A percentile compares a stretch with the other conserved stretches of the same genome.
phyloP scores from a whole-genome alignment of 2,329 filamentous ascomycete species.

The Alternaria conjuncta region DNA sequence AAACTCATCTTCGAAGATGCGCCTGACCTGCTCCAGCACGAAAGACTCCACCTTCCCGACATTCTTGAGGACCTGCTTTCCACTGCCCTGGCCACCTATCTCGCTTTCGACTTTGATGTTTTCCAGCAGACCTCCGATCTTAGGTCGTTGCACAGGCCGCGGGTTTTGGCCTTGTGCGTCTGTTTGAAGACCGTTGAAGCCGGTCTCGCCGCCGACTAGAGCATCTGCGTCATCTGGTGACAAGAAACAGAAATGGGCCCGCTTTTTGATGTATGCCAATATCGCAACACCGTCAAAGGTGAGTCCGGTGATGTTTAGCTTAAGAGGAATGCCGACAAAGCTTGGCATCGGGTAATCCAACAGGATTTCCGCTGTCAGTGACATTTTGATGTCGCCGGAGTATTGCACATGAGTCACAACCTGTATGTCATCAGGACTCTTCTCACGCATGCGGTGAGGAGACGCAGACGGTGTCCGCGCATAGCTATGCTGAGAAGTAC shows the following conservation, averaged over 20 bases:
- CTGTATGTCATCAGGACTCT: conserved; percentile 84
- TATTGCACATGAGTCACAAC: conserved; percentile 92
- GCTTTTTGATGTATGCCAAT: conserved; percentile 85
- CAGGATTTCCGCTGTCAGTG: conserved; percentile 91
- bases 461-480: conserved; percentile 42
- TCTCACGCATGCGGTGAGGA: conserved; percentile 69
- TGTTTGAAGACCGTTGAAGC: conserved; percentile 39
- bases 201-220: conserved; percentile 55
- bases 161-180: conserved; percentile 34
- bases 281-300: conserved; percentile 96
- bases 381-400: conserved; percentile 83
- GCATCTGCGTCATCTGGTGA: conserved; percentile 88
- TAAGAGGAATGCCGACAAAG: conserved; percentile 94
- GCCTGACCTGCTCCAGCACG: conserved; percentile 91
- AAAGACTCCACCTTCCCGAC: conserved; percentile 99
- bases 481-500: conserved; percentile 36
- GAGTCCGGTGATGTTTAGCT: conserved; percentile 91
- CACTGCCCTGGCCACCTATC: conserved; percentile 88
- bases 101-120: conserved; percentile 97
- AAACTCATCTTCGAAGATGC: conserved; percentile 98
- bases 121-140: conserved; percentile 79
- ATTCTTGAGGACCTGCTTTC: conserved; percentile 96
- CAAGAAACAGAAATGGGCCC: conserved; percentile 92
- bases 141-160: conserved; percentile 43
- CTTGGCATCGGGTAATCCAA: conserved; percentile 98